These are phyloP conservation scores for Eimeria acervulina DNA, from an alignment of 169 alveolate genomes.

Conservation along the genomic window DNA sequence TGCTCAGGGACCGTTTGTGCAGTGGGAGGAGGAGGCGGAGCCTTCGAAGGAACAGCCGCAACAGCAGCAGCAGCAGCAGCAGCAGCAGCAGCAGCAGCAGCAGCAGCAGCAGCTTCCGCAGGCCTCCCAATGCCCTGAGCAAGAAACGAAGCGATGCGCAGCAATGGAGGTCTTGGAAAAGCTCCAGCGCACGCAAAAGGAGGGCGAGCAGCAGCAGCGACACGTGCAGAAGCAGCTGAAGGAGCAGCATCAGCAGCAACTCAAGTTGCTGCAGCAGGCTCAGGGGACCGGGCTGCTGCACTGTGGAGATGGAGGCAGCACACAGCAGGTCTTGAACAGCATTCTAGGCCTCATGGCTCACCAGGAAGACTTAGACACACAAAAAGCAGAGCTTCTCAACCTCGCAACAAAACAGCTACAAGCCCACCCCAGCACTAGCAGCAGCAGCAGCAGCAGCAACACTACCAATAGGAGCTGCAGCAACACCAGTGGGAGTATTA, in stretches of 20 bases:
- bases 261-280: background rate
- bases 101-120: constrained; percentile 8
- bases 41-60: background rate
- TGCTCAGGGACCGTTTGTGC: constrained; percentile 26
- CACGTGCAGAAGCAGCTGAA: background rate
- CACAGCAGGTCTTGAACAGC: background rate
- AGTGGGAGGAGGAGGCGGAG: constrained; percentile 2
- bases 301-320: background rate
- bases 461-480: background rate
- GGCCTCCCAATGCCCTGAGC: background rate
- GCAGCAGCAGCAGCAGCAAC: background rate
- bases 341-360: constrained; percentile 14
- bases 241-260: constrained; percentile 41
- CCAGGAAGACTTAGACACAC: background rate
- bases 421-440: background rate
- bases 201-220: background rate
- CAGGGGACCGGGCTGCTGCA: background rate
- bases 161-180: background rate
- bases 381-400: background rate
- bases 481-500: background rate
- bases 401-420: constrained; percentile 4
- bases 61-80: background rate
- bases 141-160: background rate
- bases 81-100: constrained; percentile 7
- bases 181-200: constrained; percentile 5